Evolutionary conservation across 2,329 filamentous ascomycete genomes (phyloP), one percentile per base, ranked within the genome.

Genomic region (Botrytis pseudocinerea): DNA sequence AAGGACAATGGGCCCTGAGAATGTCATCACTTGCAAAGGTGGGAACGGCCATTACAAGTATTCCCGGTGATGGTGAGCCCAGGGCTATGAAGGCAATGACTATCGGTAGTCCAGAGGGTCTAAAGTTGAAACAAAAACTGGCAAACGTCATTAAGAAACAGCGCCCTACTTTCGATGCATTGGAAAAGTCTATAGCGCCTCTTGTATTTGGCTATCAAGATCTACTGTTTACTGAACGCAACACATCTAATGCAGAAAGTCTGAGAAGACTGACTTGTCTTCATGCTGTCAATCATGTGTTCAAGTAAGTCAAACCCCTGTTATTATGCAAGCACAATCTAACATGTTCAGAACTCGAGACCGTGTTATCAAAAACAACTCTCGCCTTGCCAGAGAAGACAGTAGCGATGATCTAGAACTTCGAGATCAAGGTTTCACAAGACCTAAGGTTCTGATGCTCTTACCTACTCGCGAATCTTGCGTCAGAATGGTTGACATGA

Each of bases 341-440:
- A 74, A 80, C 60, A 12, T 16, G 18, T 35, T 20, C 69, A 91
- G 89, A 82, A 98, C 95, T 2, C 90, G 96, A 76, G 95, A 98
- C 80, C 89, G 91, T 44, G 92, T 98, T 0, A 88, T 98, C 74
- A 98, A 97, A 82, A 97, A 98, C 83, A 98, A 95, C 80, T 89
- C 92, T 71, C 93, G 91, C 76, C 83, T 97, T 18, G 86, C 91
- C 16, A 91, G 90, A 77, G 89, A 92, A 71, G 86, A 89, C 6
- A 87, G 88, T 16, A 86, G 86, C 54, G 84, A 87, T 25, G 91
- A 93, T 54, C 83, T 92, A 7, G 94, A 97, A 77, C 85, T 94
- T 28, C 90, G 94, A 76, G 96, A 99, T 77, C 96, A 99, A 82
- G 96, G 96, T 0, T 99, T 98, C 82, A 98, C 95, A 0, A 87